A percentile compares a stretch with the other conserved stretches of the same genome.
phyloP scores from a whole-genome alignment of 352 stramenopile genomes.

The Phytophthora pisi region DNA sequence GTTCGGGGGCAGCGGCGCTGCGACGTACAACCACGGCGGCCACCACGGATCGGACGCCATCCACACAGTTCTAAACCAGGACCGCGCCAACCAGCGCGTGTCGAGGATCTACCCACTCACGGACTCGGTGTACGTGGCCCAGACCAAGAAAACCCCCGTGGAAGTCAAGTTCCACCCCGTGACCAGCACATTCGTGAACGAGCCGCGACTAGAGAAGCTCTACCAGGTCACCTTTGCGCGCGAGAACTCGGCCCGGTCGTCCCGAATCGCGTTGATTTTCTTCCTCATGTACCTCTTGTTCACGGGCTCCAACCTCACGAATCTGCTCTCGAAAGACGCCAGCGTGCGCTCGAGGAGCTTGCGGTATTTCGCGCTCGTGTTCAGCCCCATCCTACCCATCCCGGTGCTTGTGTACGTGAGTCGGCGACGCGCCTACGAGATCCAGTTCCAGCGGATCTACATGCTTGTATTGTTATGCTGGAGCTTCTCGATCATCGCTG shows the following conservation, averaged over 20 bases:
- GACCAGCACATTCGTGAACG: constrained; percentile 75
- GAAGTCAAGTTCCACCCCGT: constrained; percentile 81
- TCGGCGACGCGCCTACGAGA: constrained; percentile 62
- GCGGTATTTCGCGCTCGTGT: constrained; percentile 73
- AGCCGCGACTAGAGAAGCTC: constrained; percentile 73
- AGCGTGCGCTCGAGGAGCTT: constrained; percentile 56
- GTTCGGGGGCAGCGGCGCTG: constrained; percentile 11
- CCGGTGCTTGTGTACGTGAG: constrained; percentile 72
- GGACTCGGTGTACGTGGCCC: constrained; percentile 68
- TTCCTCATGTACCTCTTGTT: constrained; percentile 78
- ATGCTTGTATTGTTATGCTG: constrained; percentile 69
- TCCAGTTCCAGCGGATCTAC: constrained; percentile 81
- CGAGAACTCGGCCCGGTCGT: constrained; percentile 73
- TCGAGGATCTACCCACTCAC: constrained; percentile 79
- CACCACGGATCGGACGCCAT: constrained; percentile 35
- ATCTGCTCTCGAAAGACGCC: constrained; percentile 64
- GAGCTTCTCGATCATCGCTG: constrained; percentile 74
- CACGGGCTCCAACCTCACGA: constrained; percentile 73
- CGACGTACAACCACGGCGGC: constrained; percentile 18
- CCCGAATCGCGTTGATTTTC: constrained; percentile 65
- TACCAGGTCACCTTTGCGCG: constrained; percentile 85
- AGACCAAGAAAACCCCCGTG: constrained; percentile 78
- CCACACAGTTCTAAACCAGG: constrained; percentile 51
- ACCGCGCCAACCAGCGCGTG: constrained; percentile 67
- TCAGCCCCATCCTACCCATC: constrained; percentile 70